Conservation (phyloP, 441 rosid species). For the Daphne laureola region DNA sequence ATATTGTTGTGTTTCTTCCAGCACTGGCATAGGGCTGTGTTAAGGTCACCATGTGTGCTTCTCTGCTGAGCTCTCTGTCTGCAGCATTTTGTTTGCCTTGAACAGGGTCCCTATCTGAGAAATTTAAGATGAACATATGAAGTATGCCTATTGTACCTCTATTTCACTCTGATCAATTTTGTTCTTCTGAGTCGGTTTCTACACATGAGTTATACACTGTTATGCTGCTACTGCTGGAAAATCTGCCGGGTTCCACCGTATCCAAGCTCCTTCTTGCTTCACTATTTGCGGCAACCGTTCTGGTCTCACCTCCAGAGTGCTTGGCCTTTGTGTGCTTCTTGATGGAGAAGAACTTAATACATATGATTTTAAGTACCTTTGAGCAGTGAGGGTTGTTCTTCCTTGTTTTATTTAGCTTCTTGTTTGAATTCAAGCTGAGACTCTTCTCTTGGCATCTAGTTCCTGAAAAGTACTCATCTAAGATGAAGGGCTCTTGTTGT, state of each 20-base stretch:
- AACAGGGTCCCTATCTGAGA: slow-evolving; percentile 1
- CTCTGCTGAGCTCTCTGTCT: slow-evolving; percentile 22
- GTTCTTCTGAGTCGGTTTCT: slow-evolving; percentile 30
- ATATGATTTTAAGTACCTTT: slow-evolving; percentile 23
- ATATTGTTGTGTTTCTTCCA: slow-evolving; percentile 17
- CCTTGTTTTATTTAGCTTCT: slow-evolving; percentile 17
- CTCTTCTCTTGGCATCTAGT: slow-evolving; percentile 21
- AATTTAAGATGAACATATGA: background rate
- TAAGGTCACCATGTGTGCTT: slow-evolving; percentile 17
- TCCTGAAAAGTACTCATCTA: slow-evolving; percentile 32
- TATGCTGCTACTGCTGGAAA: slow-evolving; percentile 30
- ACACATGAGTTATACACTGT: slow-evolving; percentile 33
- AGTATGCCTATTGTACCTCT: slow-evolving; percentile 19
- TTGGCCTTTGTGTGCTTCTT: slow-evolving; percentile 13
- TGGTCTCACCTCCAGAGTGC: slow-evolving; percentile 9
- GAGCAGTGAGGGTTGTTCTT: slow-evolving; percentile 17
- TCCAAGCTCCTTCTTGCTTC: slow-evolving; percentile 12
- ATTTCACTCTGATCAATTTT: slow-evolving; percentile 11
- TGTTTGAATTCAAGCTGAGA: slow-evolving; percentile 6
- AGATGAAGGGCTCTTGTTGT: slow-evolving; percentile 51
- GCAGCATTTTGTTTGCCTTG: slow-evolving; percentile 26
- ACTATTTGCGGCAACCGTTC: slow-evolving; percentile 11
- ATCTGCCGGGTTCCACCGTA: slow-evolving; percentile 17
- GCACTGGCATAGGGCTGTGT: slow-evolving; percentile 25
- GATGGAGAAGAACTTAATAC: slow-evolving; percentile 11